Evolutionary conservation across 768 basidiomycete species (phyloP), one percentile per base, ranked within the genome.

Genomic region (Boletellus emodensis): DNA sequence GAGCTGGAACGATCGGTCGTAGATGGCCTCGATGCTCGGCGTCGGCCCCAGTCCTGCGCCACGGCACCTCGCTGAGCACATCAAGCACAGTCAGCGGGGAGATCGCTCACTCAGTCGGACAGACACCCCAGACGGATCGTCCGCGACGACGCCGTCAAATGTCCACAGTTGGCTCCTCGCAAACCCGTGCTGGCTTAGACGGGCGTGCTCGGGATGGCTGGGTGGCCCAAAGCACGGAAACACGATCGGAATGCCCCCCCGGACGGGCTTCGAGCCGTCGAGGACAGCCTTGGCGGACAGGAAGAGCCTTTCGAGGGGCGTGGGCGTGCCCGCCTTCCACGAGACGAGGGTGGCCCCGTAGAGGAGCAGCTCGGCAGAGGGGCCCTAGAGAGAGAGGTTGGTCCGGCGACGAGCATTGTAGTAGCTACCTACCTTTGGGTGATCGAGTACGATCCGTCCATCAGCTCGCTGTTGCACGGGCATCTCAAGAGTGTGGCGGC

Each of bases 141-240:
- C 87, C 75, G 77, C 75, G 20, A 88, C 74, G 12, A 80, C 71
- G 39, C 73, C 67, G 53, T 82, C 80, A 62, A 84, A 84, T 13
- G 71, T 69, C 96, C 96, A 98, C 28, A 61, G 64, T 34, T 81
- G 77, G 54, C 75, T 91, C 37, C 96, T 75, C 6, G 91, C 95
- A 64, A 95, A 97, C 0, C 96, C 96, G 66, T 98, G 96, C 67
- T 96, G 94, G 6, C 74, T 49, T 6, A 99, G 74, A 40, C 78
- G 79, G 18, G 66, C 57, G 66, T 94, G 90, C 43, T 84, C 88
- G 24, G 76, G 78, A 66, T 84, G 86, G 15, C 76, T 78, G 2
- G 95, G 90, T 0, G 89, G 75, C 3, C 95, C 94, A 61, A 97
- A 98, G 71, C 88, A 91, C 38, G 87, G 85, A 67, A 93, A 96